Evolutionary conservation across 805 yeast species (phyloP).

Genomic region (Lipomyces spencermartinsiae): DNA sequence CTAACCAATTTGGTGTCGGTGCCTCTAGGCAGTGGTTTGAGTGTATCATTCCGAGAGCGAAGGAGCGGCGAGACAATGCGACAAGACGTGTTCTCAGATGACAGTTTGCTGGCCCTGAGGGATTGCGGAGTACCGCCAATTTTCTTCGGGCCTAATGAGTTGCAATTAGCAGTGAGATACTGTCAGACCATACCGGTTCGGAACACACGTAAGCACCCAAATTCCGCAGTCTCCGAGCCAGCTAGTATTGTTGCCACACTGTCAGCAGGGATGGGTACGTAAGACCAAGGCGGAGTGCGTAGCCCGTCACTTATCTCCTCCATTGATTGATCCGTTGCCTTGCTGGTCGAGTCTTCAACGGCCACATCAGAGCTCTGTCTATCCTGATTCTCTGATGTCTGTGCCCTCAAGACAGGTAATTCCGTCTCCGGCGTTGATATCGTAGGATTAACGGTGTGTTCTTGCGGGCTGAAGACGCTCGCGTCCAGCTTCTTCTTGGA

Average conservation of each 20-base stretch:
- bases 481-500: slow-evolving; percentile 8
- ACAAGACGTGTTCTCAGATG: not conserved
- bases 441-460: not conserved
- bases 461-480: not conserved
- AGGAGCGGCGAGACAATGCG: not conserved
- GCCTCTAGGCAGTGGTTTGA: not conserved
- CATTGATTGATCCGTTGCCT: not conserved
- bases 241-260: not conserved
- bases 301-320: not conserved
- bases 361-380: not conserved
- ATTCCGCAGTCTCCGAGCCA: not conserved
- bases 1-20: not conserved
- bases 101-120: not conserved
- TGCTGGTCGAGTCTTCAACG: not conserved
- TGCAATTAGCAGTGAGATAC: not conserved
- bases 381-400: not conserved
- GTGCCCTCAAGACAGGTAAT: not conserved
- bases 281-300: not conserved
- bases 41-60: not conserved
- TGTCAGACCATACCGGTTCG: not conserved
- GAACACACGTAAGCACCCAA: not conserved
- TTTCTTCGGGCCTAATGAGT: not conserved
- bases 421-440: not conserved
- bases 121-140: not conserved
- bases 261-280: not conserved